These are phyloP conservation scores for Picochlorum sp. DNA, from an alignment of 139 green algal genomes.

Conservation along the genomic window DNA sequence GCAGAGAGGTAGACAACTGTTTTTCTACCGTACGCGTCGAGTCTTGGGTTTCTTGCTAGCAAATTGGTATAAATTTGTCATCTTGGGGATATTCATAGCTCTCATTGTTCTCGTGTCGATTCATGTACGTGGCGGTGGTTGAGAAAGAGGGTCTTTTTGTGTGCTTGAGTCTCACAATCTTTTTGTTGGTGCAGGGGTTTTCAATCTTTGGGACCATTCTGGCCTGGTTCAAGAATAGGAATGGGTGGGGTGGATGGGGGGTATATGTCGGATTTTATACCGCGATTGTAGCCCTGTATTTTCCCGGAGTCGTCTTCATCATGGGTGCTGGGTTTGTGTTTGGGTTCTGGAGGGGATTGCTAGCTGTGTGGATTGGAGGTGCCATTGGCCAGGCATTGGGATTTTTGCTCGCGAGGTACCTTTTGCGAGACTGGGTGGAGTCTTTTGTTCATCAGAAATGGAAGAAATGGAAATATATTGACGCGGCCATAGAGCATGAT, in stretches of 20 bases:
- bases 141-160: too few relatives aligned
- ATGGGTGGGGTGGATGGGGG: slow-evolving; percentile 46
- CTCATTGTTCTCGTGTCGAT: slow-evolving; percentile 43
- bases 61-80: slow-evolving; percentile 33
- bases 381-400: slow-evolving; percentile 38
- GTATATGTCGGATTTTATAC: slow-evolving; percentile 43
- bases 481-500: slow-evolving; percentile 46
- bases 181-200: slow-evolving; percentile 29
- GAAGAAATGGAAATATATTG: slow-evolving; percentile 41
- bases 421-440: slow-evolving; percentile 40
- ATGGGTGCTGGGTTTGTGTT: slow-evolving; percentile 50
- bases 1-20: not conserved
- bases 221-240: slow-evolving; percentile 40
- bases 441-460: slow-evolving; percentile 32
- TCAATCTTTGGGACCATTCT: slow-evolving; percentile 38
- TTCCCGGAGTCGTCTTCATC: slow-evolving; percentile 44
- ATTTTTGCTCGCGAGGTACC: slow-evolving; percentile 47
- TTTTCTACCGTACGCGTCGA: not conserved
- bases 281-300: slow-evolving; percentile 34
- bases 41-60: slow-evolving; percentile 13
- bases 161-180: too few relatives aligned
- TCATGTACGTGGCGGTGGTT: slow-evolving; percentile 18
- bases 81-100: slow-evolving; percentile 24
- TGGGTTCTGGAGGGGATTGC: slow-evolving; percentile 38
- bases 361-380: slow-evolving; percentile 50